A percentile compares a stretch with the other conserved stretches of the same genome.
phyloP scores from a whole-genome alignment of 2,329 filamentous ascomycete species.

The Trichoderma atroviride region DNA sequence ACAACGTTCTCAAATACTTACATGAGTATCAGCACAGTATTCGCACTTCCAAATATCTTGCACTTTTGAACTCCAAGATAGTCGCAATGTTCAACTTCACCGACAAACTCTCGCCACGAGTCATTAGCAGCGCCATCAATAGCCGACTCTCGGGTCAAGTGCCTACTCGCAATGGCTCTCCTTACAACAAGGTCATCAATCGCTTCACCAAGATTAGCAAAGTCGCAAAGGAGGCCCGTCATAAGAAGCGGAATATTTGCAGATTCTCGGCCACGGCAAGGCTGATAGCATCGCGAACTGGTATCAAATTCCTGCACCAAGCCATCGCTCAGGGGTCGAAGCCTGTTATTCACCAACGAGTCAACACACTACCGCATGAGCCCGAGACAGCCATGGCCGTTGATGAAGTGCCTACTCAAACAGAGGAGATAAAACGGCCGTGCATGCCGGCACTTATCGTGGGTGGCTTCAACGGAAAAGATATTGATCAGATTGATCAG shows the following conservation, averaged over 20 bases:
- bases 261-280: not conserved
- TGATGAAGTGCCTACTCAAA: not conserved
- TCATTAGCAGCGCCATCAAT: not conserved
- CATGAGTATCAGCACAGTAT: not conserved
- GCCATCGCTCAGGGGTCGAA: not conserved
- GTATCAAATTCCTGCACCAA: not conserved
- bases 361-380: not conserved
- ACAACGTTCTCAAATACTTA: too few species aligned
- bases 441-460: conserved; percentile 23
- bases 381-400: not conserved
- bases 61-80: not conserved
- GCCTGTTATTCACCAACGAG: not conserved
- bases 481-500: not conserved
- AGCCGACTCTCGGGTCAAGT: not conserved
- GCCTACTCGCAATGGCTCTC: not conserved
- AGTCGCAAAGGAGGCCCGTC: not conserved
- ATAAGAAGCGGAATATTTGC: not conserved
- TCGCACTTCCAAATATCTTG: not conserved
- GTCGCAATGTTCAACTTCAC: not conserved
- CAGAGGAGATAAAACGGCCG: not conserved
- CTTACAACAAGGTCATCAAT: not conserved
- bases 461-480: conserved; percentile 19
- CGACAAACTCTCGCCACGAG: not conserved
- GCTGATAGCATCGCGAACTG: not conserved
- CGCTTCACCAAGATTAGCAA: not conserved